phyloP scores from a whole-genome alignment of 129 eudicot genomes.

The Tagetes erecta region DNA sequence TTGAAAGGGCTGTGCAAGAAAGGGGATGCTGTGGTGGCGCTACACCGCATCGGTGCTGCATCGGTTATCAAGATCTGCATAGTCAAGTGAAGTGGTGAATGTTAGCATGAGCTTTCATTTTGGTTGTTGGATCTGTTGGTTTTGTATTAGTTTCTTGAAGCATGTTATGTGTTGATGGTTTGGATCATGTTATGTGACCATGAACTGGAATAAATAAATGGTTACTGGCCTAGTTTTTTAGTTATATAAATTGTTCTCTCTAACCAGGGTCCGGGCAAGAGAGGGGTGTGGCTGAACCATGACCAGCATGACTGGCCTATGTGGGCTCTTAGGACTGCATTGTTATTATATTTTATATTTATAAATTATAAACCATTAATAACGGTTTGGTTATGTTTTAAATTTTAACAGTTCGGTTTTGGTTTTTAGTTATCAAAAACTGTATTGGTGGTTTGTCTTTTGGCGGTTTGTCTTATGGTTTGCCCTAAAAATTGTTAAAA shows the following conservation, averaged over 20 bases:
- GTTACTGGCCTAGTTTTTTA: background rate
- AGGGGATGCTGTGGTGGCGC: constrained; percentile 78
- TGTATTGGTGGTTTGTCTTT: too few species aligned
- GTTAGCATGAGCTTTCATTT: background rate
- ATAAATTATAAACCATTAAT: too few species aligned
- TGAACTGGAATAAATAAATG: constrained; percentile 11
- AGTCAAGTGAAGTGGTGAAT: constrained; percentile 46
- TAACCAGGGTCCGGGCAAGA: background rate
- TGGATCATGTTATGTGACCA: constrained; percentile 32
- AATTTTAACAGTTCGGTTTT: too few species aligned
- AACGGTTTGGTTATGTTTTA: too few species aligned
- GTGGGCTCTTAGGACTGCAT: too few species aligned
- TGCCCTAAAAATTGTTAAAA: too few species aligned
- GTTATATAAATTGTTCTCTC: too few species aligned
- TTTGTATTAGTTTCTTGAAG: constrained; percentile 16
- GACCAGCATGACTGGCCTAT: too few species aligned
- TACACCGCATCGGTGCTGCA: constrained; percentile 78
- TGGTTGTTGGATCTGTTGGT: constrained; percentile 16
- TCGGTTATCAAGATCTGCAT: constrained; percentile 78
- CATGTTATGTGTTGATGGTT: constrained; percentile 23
- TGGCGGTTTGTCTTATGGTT: too few species aligned
- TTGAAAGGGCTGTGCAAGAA: constrained; percentile 53
- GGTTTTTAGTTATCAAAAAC: too few species aligned
- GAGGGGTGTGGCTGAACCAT: too few species aligned
- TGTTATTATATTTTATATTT: too few species aligned